A percentile compares a stretch with the other conserved stretches of the same genome.
Evolutionary conservation across 345 rosid genomes (phyloP).

Genomic region (Clarkia xantiana): DNA sequence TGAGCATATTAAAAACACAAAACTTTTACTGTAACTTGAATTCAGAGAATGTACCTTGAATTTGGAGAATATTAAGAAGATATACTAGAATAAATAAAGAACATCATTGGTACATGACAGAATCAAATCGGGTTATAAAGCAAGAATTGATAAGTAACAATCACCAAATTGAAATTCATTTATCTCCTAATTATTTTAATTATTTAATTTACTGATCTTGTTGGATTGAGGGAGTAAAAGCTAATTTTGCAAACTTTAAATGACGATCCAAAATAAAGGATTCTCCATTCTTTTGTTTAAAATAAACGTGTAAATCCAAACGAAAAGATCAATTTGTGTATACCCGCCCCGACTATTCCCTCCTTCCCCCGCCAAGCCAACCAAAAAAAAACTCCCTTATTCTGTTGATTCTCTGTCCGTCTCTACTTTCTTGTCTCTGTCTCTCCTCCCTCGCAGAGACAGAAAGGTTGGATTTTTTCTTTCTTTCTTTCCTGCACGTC

Average conservation of each 20-base stretch:
- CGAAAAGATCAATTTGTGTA: too few species aligned
- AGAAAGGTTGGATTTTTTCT: background rate
- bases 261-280: too few species aligned
- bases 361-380: too few species aligned
- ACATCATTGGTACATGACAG: background rate
- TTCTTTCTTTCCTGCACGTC: too few species aligned
- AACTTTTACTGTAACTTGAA: background rate
- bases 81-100: background rate
- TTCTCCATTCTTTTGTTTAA: too few species aligned
- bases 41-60: background rate
- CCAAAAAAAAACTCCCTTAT: too few species aligned
- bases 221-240: too few species aligned
- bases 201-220: too few species aligned
- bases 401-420: background rate
- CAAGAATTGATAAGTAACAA: background rate
- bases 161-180: background rate
- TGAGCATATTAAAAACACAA: too few species aligned
- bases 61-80: background rate
- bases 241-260: too few species aligned
- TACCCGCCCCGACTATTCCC: too few species aligned
- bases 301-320: too few species aligned
- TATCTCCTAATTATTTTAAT: background rate
- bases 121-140: background rate
- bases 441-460: background rate
- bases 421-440: conserved; percentile 1